Base-by-base conservation (phyloP, 306 rosid species). In the Vicia villosa region DNA sequence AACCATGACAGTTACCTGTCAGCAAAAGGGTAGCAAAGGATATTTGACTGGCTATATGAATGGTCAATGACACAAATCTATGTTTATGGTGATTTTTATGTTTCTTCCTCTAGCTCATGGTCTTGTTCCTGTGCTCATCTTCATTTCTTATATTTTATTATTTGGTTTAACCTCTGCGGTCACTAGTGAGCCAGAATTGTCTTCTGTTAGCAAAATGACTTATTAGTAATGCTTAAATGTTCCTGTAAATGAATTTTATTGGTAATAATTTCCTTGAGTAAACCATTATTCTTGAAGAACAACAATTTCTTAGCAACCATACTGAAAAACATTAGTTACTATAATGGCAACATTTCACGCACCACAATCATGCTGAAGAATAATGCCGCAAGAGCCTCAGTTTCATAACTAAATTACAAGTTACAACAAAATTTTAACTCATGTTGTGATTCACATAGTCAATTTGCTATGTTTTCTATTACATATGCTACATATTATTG, bases 341-440 rank as follows among this genome's bases (percentile, higher is more conserved):
- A 7, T 46, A 34, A 30, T 61, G 13, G 11, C 32, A 58, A 56
- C 20, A 21, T 51, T 55, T 15, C 24, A 51, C 43, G 21, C 63
- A 34, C 32, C 36, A 51, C 15, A 68, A 17, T 32, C 68, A 57
- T 42, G 71, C 55, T 11, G 59, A 41, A 76, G 11, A 16, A 71
- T n/a, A 46, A 37, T 24, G 38, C 73, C 15, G 30, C 50, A 46
- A 46, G 46, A 57, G 45, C 68, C 55, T 69, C 15, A 37, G n/a
- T 38, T 66, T 78, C n/a, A 2, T 13, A 34, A 14, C 11, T 30
- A 26, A 56, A 9, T 54, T 54, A 7, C 5, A 58, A 55, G 34
- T 57, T 58, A 49, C 75, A 76, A 66, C 68, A 58, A 69, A 66
- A 16, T 30, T 24, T 50, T 51, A 67, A 71, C 72, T 75, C 70